phyloP scores from a whole-genome alignment of 176 grass and related monocot genomes.

The Aegilops tauschii region DNA sequence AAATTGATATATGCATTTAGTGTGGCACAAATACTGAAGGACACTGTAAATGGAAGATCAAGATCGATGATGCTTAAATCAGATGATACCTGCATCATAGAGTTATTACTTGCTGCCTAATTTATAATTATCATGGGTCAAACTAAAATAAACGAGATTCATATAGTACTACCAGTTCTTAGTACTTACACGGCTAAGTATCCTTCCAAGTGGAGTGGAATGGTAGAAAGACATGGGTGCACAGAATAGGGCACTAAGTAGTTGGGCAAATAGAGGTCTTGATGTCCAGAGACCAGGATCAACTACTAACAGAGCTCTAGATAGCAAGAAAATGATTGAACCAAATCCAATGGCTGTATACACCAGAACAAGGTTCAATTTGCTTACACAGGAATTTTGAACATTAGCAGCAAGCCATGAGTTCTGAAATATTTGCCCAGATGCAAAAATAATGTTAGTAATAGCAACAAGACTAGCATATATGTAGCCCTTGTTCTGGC shows the following conservation, averaged over 20 bases:
- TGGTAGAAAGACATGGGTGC: conserved; percentile 50
- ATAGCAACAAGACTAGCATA: background rate
- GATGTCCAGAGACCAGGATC: conserved; percentile 23
- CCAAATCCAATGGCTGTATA: conserved; percentile 32
- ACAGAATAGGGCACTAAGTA: conserved; percentile 31
- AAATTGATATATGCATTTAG: conserved; percentile 31
- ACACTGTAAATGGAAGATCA: conserved; percentile 41
- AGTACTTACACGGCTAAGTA: conserved; percentile 45
- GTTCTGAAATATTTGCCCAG: background rate
- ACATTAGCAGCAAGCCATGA: conserved; percentile 9
- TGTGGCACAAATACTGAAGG: conserved; percentile 41
- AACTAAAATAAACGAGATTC: background rate
- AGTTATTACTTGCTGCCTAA: background rate
- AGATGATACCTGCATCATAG: conserved; percentile 41
- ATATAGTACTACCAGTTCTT: background rate
- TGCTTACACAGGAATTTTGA: background rate
- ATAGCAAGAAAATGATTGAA: conserved; percentile 37
- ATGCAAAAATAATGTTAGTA: background rate
- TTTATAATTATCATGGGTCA: background rate
- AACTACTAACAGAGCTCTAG: conserved; percentile 22
- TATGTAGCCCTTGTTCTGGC: background rate
- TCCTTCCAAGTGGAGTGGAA: conserved; percentile 46
- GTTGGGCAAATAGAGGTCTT: conserved; percentile 9
- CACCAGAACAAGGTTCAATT: background rate
- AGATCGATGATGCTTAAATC: conserved; percentile 44